phyloP scores from a whole-genome alignment of 2,329 filamentous ascomycete genomes.

The Myriosclerotinia curreyana region DNA sequence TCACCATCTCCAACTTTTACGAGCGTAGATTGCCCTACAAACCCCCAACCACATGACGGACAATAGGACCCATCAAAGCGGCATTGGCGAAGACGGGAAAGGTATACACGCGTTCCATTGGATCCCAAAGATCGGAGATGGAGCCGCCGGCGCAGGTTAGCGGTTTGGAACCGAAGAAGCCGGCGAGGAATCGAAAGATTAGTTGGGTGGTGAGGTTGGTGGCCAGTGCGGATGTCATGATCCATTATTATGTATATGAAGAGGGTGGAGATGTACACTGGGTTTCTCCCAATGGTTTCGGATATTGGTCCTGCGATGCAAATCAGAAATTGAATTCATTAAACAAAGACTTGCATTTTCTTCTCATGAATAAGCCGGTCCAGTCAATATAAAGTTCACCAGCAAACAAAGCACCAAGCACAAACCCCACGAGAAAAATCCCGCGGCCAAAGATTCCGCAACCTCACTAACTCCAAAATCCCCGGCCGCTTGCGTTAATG shows the following conservation, averaged over 20 bases:
- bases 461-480: slow-evolving; percentile 40
- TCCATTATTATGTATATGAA: background rate
- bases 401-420: too few relatives aligned
- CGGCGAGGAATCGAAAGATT: slow-evolving; percentile 17
- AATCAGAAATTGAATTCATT: slow-evolving; percentile 26
- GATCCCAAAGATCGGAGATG: slow-evolving; percentile 52
- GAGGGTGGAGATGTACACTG: slow-evolving; percentile 1
- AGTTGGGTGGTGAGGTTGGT: slow-evolving; percentile 17
- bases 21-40: too few relatives aligned
- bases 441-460: too few relatives aligned
- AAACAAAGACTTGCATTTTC: too few relatives aligned
- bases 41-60: too few relatives aligned
- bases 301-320: background rate
- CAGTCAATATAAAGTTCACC: too few relatives aligned
- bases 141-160: slow-evolving; percentile 60
- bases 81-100: too few relatives aligned
- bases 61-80: too few relatives aligned
- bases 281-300: background rate
- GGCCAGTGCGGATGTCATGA: background rate
- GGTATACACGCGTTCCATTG: too few relatives aligned
- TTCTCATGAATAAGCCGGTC: too few relatives aligned
- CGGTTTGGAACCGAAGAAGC: slow-evolving; percentile 9
- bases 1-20: too few relatives aligned
- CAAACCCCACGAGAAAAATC: too few relatives aligned
- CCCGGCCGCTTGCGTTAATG: slow-evolving; percentile 45